phyloP scores from a whole-genome alignment of 2,329 filamentous ascomycete species.

The Botryosphaeria agaves region DNA sequence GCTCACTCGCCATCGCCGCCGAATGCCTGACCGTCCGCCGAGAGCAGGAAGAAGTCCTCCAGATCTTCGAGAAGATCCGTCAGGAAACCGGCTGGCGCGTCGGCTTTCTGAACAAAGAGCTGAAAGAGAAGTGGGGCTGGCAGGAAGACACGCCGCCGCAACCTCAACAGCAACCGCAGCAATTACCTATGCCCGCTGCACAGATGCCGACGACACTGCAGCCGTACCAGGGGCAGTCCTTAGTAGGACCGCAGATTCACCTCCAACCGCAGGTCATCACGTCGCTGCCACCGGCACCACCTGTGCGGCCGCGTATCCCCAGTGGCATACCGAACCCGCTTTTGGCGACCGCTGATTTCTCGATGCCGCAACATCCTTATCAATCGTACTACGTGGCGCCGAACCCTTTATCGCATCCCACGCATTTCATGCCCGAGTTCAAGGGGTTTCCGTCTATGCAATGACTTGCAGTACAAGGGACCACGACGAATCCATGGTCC shows the following conservation, averaged over 20 bases:
- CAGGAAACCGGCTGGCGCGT: constrained; percentile 66
- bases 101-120: constrained; percentile 50
- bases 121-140: constrained; percentile 69
- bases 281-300: constrained; percentile 10
- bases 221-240: constrained; percentile 12
- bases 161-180: constrained; percentile 9
- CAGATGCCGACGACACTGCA: constrained; percentile 1
- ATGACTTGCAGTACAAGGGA: no score
- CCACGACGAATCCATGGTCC: no score
- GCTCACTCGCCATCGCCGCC: constrained; percentile 61
- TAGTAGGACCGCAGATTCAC: constrained; percentile 8
- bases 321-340: constrained; percentile 51
- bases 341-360: constrained; percentile 56
- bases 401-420: constrained; percentile 23
- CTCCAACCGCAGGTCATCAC: constrained; percentile 12
- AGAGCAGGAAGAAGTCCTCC: constrained; percentile 67
- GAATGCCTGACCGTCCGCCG: constrained; percentile 48
- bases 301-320: constrained; percentile 8
- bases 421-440: constrained; percentile 5
- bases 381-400: constrained; percentile 66
- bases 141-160: constrained; percentile 21
- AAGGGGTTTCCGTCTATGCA: no score
- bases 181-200: constrained; percentile 5
- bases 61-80: constrained; percentile 59
- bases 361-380: constrained; percentile 62